Conservation (phyloP, 768 basidiomycete species). For the Dentipellis sp. region DNA sequence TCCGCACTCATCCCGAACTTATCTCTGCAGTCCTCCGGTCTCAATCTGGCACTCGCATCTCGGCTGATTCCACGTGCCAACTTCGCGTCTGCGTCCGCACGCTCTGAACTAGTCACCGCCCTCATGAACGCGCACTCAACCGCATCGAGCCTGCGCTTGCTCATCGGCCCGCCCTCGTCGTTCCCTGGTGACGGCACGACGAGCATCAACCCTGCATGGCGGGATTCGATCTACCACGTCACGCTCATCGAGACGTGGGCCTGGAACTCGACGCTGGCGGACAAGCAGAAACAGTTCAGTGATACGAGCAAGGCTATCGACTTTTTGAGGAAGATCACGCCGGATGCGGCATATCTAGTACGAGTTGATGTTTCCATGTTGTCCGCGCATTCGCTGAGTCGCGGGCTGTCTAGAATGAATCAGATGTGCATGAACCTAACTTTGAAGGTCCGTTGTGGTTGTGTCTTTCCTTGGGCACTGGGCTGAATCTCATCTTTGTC, state of each 20-base stretch:
- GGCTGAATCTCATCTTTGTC: background rate
- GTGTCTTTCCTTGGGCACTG: no score
- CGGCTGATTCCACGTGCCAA: conserved; percentile 32
- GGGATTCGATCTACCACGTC: conserved; percentile 35
- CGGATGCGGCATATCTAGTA: background rate
- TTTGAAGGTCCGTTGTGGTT: conserved; percentile 25
- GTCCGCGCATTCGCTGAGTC: background rate
- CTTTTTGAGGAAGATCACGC: background rate
- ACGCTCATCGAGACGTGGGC: conserved; percentile 35
- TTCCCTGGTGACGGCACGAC: background rate
- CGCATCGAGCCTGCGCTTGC: background rate
- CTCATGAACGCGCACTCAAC: conserved; percentile 25
- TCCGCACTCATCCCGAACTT: background rate
- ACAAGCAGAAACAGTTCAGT: conserved; percentile 18
- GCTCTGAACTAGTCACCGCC: conserved; percentile 28
- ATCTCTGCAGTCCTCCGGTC: conserved; percentile 27
- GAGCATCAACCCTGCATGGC: conserved; percentile 27
- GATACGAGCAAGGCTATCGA: background rate
- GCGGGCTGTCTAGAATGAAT: conserved; percentile 31
- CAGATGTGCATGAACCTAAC: conserved; percentile 39
- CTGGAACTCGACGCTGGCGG: conserved; percentile 32
- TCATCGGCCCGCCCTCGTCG: background rate
- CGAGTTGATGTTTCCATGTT: background rate
- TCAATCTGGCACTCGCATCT: conserved; percentile 33
- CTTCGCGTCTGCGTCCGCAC: conserved; percentile 24